Conservation (phyloP, 768 basidiomycete genomes). For the Hortiboletus campestris region DNA sequence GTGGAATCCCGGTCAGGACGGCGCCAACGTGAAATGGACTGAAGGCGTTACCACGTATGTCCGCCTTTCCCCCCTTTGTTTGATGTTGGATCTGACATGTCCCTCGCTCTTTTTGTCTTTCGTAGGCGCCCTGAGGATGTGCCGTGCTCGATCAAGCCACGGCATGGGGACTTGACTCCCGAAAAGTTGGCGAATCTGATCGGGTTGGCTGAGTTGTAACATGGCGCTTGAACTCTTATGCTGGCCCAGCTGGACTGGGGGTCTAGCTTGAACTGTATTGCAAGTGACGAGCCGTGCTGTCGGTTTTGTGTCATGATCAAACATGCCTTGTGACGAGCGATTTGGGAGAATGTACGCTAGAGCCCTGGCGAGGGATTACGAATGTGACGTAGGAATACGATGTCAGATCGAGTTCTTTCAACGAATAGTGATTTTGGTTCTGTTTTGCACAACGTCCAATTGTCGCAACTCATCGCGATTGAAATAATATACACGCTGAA, state of each 20-base stretch:
- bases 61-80: neutral
- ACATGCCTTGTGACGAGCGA: neutral
- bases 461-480: neutral
- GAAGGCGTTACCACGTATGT: conserved; percentile 23
- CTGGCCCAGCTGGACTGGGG: neutral
- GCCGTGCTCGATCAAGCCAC: conserved; percentile 7
- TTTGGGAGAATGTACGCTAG: neutral
- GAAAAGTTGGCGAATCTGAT: conserved; percentile 16
- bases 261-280: neutral
- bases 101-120: neutral
- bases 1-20: conserved; percentile 21
- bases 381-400: too few species aligned
- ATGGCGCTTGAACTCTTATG: neutral
- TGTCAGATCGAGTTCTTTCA: neutral
- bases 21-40: conserved; percentile 19
- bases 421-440: neutral
- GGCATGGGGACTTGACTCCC: conserved; percentile 3
- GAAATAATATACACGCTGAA: conserved; percentile 25
- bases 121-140: conserved; percentile 14
- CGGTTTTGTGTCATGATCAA: neutral
- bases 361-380: too few species aligned
- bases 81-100: neutral
- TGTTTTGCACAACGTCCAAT: conserved; percentile 1
- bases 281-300: too few species aligned
- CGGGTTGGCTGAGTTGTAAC: conserved; percentile 5